Evolutionary conservation across 371 early-diverging fungal species (phyloP), one percentile per base, ranked within the genome.

Genomic region (Lichtheimia ornata): DNA sequence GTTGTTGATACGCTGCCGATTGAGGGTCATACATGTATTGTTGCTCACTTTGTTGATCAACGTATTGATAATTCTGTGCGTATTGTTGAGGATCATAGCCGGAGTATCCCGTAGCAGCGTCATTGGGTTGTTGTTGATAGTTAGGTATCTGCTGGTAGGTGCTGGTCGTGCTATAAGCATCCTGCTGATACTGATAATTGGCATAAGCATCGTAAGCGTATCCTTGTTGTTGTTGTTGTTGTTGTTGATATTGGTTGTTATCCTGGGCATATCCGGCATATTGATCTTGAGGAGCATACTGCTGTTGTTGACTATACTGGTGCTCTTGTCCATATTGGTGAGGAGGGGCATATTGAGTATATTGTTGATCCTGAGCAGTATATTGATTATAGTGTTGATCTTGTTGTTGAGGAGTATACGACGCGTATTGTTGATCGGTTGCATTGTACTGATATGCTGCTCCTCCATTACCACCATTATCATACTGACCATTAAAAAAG

Each of bases 201-300:
- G 57, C 45, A 28, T 56, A 56, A 22, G 56, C 28, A 41, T 45
- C 50, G 56, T 62, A 51, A 18, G 51, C 41, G 13, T 25, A 6
- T n/a, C 45, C 43, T 4, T 53, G 54, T 13, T 42, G 30, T 28
- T 60, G 54, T 22, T 61, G 61, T 45, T 53, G 54, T 13, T 60
- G 54, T 28, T 59, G 60, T 20, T 61, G 61, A 13, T 45, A n/a
- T 55, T 62, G 62, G 6, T 55, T 55, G 9, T 45, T 7, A 17
- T 54, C 25, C 18, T 58, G 47, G 4, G 18, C 18, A 18, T 58
- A 50, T 3, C 56, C 28, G 20, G 49, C 14, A 14, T 44, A 43
- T 28, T 30, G 43, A 50, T 66, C 66, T n/a, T 72, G 68, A 18
- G 69, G 71, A 17, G 60, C 69, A 6, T 59, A 68, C 7, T 62